Evolutionary conservation across 129 eudicot species (phyloP), one percentile per base, ranked within the genome.

Genomic region (Flaveria linearis): DNA sequence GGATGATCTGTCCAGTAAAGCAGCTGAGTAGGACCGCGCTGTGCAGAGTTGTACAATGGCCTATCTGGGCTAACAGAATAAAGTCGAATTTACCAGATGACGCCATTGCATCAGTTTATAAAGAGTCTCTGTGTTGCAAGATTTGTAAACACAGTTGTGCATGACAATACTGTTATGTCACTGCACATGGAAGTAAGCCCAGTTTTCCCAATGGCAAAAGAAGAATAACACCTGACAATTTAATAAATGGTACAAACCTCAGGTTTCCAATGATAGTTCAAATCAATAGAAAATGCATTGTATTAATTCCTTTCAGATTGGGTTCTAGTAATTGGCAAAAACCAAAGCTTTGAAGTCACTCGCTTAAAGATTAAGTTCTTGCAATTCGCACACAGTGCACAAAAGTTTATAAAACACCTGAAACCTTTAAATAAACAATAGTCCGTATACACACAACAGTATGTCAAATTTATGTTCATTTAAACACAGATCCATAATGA

Each of bases 31-130:
- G 72, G 96, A 82, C 51, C 92, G 62, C 97, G 93, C 63, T 85
- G 91, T 55, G 82, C 89, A 69, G 92, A 83, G 69, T 78, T 71
- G 78, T 87, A 78, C 74, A 87, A 80, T 43, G 96, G 91, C 84
- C 91, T 87, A 69, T 89, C 97, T 1, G 93, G 96, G 84, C 96
- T 89, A 79, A 62, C 85, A 76, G 93, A 87, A 72, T 88, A 91
- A 69, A 84, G 75, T 89, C 93, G 72, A 82, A 92, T 83, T 89
- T 92, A 83, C 91, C 82, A 80, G 97, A 92, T 75, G 93, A 83
- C 55, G 88, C 86, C 97, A 89, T 92, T 55, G 89, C 87, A 84
- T 86, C 86, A 81, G 68, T 77, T 75, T 78, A 72, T 72, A 73
- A 57, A 78, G 77, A 55, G 69, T 79, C 66, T 80, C 72, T 80